Evolutionary conservation across 2,329 filamentous ascomycete genomes (phyloP).

Genomic region (Ophiostoma sp.): DNA sequence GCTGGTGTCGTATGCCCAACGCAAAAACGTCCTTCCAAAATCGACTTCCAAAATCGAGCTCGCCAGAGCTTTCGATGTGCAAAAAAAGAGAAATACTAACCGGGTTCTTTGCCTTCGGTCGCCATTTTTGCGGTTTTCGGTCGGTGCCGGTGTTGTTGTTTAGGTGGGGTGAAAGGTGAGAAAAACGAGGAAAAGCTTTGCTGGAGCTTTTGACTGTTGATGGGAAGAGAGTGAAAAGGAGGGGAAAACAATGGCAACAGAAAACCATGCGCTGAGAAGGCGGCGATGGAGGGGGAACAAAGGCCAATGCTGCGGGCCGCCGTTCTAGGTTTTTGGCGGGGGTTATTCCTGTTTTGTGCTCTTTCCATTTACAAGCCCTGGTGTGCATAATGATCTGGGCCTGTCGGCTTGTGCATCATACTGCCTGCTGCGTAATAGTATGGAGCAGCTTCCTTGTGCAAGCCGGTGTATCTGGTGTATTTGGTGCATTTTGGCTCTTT

Average conservation of each 20-base stretch:
- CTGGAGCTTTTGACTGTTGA: constrained; percentile 23
- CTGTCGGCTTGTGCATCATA: neutral
- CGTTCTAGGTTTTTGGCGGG: constrained; percentile 21
- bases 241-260: constrained; percentile 16
- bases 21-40: neutral
- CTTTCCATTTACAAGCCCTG: constrained; percentile 21
- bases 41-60: neutral
- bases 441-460: neutral
- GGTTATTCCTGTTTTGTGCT: constrained; percentile 21
- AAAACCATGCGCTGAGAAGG: constrained; percentile 17
- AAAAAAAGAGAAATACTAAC: constrained; percentile 38
- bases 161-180: neutral
- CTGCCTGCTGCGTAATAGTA: neutral
- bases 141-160: constrained; percentile 5
- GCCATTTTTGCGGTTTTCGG: constrained; percentile 39
- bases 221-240: constrained; percentile 12
- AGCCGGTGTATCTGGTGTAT: neutral
- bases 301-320: constrained; percentile 17
- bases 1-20: neutral
- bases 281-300: constrained; percentile 19
- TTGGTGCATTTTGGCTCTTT: neutral
- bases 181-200: constrained; percentile 13
- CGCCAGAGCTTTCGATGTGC: neutral
- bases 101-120: constrained; percentile 48
- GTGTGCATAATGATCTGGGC: no score